Evolutionary conservation across 768 basidiomycete species (phyloP), one percentile per base, ranked within the genome.

Genomic region (Neoboletus magnificus): DNA sequence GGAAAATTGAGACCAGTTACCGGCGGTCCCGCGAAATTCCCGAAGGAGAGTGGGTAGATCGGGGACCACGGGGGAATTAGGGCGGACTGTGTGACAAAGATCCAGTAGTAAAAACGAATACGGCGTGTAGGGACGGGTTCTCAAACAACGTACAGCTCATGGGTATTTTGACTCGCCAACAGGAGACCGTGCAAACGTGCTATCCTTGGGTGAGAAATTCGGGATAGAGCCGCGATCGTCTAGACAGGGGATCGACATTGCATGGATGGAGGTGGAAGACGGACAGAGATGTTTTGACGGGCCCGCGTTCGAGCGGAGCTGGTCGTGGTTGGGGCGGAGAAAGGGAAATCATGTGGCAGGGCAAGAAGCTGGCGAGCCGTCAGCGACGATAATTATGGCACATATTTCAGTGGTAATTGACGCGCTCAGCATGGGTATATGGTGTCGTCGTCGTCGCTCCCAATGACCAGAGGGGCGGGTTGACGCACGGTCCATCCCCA

Each of bases 301-400:
- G 39, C n/a, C 18, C n/a, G 43, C 47, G 69, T 72, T 72, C 53
- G 71, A 73, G 70, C 70, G 70, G 70, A 71, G 70, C 69, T 70
- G 58, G 57, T 48, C 33, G 50, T 62, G 66, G 67, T 71, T 71
- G 63, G 63, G 70, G 61, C 70, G 70, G 70, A 71, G 70, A 71
- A 67, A 60, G 41, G 53, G 58, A 65, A 40, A 60, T 56, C 60
- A 66, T 70, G 66, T 60, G 62, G 60, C 63, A 59, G 37, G 45
- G 35, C 43, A 55, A 62, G 58, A 58, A 58, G 54, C 55, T 27
- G 48, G 50, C 54, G 45, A 60, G 48, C 33, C 35, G 54, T 54
- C 47, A 62, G 35, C 44, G 48, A 30, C 36, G 60, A 62, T 57
- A 62, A 61, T 64, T 70, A 69, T 71, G 64, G 68, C 59, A 63